Percentiles rank a stretch among this genome's conserved stretches.
Evolutionary conservation across 139 green algal species (phyloP).

Genomic region (Auxenochlorella pyrenoidosa): DNA sequence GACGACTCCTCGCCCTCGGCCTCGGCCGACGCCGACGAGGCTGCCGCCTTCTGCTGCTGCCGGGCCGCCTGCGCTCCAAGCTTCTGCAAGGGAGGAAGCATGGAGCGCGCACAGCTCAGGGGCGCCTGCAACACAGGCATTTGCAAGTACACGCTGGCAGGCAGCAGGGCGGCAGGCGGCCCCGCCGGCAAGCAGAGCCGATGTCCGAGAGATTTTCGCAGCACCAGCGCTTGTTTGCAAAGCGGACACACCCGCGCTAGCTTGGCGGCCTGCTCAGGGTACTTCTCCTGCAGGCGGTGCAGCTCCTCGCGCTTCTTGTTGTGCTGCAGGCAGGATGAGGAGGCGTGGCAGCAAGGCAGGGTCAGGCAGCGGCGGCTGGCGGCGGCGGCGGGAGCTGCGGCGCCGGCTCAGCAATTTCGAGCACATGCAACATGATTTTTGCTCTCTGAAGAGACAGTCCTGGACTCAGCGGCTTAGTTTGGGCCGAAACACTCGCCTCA

Average conservation of each 20-base stretch:
- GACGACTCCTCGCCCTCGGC: background rate
- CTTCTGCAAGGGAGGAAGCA: background rate
- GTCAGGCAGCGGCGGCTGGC: background rate
- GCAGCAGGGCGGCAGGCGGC: background rate
- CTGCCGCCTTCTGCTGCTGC: background rate
- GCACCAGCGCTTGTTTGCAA: too few species aligned
- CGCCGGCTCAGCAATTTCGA: background rate
- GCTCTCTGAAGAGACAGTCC: too few species aligned
- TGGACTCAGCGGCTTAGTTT: background rate
- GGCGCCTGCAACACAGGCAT: too few species aligned
- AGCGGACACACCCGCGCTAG: constrained; percentile 13
- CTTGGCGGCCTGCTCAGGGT: constrained; percentile 73
- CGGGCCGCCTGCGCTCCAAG: background rate
- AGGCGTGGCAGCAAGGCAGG: background rate
- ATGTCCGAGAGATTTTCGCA: too few species aligned
- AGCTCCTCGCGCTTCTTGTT: constrained; percentile 86
- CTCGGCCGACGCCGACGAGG: background rate
- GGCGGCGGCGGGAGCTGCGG: too few species aligned
- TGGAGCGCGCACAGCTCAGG: background rate
- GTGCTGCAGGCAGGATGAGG: constrained; percentile 62
- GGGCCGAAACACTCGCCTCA: constrained; percentile 57
- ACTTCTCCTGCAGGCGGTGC: constrained; percentile 83
- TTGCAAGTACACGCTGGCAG: background rate
- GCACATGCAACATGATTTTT: too few species aligned
- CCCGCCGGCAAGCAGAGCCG: too few species aligned